These are phyloP conservation scores for Colletotrichum sp. DNA, from an alignment of 2,329 filamentous ascomycete species.

Conservation along the genomic window DNA sequence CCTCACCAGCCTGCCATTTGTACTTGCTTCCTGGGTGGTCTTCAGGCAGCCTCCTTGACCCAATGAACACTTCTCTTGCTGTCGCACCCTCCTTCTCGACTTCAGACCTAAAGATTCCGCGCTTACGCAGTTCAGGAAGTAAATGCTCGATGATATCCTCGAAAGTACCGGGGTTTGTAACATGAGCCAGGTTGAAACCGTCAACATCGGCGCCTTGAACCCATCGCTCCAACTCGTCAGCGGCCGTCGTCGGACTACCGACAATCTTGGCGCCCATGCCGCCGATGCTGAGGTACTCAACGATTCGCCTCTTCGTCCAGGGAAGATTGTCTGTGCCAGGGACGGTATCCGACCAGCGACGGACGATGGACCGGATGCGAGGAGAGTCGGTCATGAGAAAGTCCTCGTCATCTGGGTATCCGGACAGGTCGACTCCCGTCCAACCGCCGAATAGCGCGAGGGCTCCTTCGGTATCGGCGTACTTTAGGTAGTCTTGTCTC, in stretches of 20 bases:
- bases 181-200: constrained; percentile 46
- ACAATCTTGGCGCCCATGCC: constrained; percentile 53
- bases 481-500: constrained; percentile 43
- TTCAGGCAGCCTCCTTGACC: constrained; percentile 15
- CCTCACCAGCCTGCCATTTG: constrained; percentile 19
- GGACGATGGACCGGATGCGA: constrained; percentile 36
- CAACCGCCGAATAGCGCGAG: constrained; percentile 51
- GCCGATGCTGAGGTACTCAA: constrained; percentile 58
- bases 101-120: constrained; percentile 10
- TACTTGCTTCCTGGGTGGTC: constrained; percentile 19
- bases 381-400: constrained; percentile 46
- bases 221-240: constrained; percentile 50
- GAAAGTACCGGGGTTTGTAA: constrained; percentile 43
- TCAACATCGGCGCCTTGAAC: constrained; percentile 45
- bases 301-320: constrained; percentile 62
- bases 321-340: constrained; percentile 30
- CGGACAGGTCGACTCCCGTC: constrained; percentile 48
- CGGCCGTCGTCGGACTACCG: constrained; percentile 47
- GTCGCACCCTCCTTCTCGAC: constrained; percentile 20
- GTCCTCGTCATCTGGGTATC: constrained; percentile 47
- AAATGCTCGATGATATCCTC: constrained; percentile 35
- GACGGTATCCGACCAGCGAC: constrained; percentile 19
- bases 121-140: constrained; percentile 30
- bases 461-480: constrained; percentile 47
- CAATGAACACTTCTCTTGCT: constrained; percentile 22